Evolutionary conservation across 768 basidiomycete genomes (phyloP).

Genomic region (Termitomyces sp.): DNA sequence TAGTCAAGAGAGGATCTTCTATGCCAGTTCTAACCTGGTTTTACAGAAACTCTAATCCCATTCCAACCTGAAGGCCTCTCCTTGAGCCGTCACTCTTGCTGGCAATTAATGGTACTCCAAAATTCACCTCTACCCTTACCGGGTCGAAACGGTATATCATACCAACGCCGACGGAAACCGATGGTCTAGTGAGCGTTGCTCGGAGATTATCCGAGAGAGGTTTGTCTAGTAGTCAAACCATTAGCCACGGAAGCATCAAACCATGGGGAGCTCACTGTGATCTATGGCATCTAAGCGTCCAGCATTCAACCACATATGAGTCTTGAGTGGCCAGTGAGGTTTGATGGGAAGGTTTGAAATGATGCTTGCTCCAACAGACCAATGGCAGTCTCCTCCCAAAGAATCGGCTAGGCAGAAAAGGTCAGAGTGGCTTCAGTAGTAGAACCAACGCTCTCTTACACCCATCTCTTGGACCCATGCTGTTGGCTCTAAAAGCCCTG

Average conservation of each 20-base stretch:
- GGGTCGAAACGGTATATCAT: constrained; percentile 81
- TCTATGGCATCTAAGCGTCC: constrained; percentile 66
- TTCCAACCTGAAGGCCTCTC: constrained; percentile 75
- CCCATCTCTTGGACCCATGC: constrained; percentile 74
- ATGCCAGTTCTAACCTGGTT: not conserved
- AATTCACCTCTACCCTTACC: constrained; percentile 81
- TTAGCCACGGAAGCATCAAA: not conserved
- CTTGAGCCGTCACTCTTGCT: constrained; percentile 59
- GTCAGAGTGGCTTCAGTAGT: not conserved
- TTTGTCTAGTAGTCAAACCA: constrained; percentile 22
- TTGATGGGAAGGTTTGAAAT: constrained; percentile 69
- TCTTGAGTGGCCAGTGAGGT: constrained; percentile 81
- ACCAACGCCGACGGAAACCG: constrained; percentile 77
- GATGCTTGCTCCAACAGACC: constrained; percentile 71
- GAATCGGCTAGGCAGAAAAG: constrained; percentile 58
- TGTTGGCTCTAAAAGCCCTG: constrained; percentile 68
- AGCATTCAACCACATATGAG: constrained; percentile 77
- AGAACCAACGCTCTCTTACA: constrained; percentile 31
- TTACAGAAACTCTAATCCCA: constrained; percentile 63
- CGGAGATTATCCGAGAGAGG: constrained; percentile 34
- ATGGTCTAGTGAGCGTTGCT: constrained; percentile 45
- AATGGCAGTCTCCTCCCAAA: constrained; percentile 78
- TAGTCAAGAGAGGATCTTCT: not conserved
- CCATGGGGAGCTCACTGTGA: constrained; percentile 35
- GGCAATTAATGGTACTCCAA: constrained; percentile 76